Evolutionary conservation across 2,329 filamentous ascomycete species (phyloP), one percentile per base, ranked within the genome.

Genomic region (Sarocladium kiliense): DNA sequence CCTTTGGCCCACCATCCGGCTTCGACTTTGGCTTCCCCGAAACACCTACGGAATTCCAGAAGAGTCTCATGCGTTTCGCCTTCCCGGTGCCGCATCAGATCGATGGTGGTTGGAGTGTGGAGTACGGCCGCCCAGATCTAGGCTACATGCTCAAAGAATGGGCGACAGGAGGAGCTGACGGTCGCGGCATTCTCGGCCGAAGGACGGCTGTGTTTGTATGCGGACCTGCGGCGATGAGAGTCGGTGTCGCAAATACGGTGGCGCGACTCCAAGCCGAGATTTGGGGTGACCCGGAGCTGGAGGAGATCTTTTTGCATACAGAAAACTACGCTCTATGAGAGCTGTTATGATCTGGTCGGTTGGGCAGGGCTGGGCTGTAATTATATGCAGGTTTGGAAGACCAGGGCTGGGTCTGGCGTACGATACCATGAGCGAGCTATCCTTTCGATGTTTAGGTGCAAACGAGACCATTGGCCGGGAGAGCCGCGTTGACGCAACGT

Each of bases 221-320:
- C 66, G 93, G 93, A 0, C 93, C 93, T 18, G 84, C 90, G 1
- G 78, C 84, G 56, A 95, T 97, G 91, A 77, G 93, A 59, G 84
- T 92, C 12, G 91, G 91, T 61, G 92, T 97, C 16, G 86, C 89
- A n/a, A 89, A 84, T 61, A 88, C 89, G 0, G 90, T 96, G 23
- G 93, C 93, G 2, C 76, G 81, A 56, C 73, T 97, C 64, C 93
- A 97, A 77, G 82, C 82, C 25, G 84, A 87, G 69, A 91, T 97
- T 51, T 91, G 90, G 87, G 85, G 81, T 5, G 86, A 91, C 62
- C 82, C 86, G 32, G 80, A 81, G 63, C 81, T 88, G 47, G 92
- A 97, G 66, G 93, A 97, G 79, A 88, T 97, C 55, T 97, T 92
- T 69, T 71, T 97, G 68, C 93, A 97, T 74, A 89, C 92, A 3